These are phyloP conservation scores for Candida andamanensis DNA, from an alignment of 805 yeast genomes.

Conservation along the genomic window DNA sequence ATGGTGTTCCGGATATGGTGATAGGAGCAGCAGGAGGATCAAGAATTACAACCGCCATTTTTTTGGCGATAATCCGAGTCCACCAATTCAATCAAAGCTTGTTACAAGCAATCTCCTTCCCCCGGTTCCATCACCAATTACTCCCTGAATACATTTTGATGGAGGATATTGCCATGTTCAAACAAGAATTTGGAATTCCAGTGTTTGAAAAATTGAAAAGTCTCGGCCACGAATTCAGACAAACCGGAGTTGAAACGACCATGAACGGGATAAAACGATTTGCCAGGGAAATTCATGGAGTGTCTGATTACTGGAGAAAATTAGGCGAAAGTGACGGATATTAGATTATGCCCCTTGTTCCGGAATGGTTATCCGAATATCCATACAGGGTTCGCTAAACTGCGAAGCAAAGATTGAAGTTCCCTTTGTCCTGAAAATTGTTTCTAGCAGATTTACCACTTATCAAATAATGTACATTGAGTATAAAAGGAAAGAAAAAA, in stretches of 20 bases:
- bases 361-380: constrained; percentile 2
- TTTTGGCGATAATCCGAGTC: constrained; percentile 70
- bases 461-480: too few relatives aligned
- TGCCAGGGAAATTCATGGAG: constrained; percentile 55
- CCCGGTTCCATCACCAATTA: constrained; percentile 86
- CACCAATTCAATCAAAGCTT: constrained; percentile 56
- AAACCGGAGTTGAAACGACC: constrained; percentile 34
- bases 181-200: constrained; percentile 25
- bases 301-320: constrained; percentile 88
- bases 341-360: constrained; percentile 16
- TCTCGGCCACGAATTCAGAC: constrained; percentile 26
- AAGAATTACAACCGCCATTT: constrained; percentile 73
- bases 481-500: too few relatives aligned
- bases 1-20: constrained; percentile 51
- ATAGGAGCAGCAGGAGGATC: constrained; percentile 97
- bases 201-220: constrained; percentile 34
- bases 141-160: constrained; percentile 64
- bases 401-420: too few relatives aligned
- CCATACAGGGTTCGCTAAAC: background rate
- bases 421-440: too few relatives aligned
- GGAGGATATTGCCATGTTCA: constrained; percentile 47
- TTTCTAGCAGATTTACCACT: too few relatives aligned
- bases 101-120: constrained; percentile 67
- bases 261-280: constrained; percentile 46
- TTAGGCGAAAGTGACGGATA: constrained; percentile 69